Conservation (phyloP, 495 filamentous ascomycete genomes). For the Alectoria sarmentosa region DNA sequence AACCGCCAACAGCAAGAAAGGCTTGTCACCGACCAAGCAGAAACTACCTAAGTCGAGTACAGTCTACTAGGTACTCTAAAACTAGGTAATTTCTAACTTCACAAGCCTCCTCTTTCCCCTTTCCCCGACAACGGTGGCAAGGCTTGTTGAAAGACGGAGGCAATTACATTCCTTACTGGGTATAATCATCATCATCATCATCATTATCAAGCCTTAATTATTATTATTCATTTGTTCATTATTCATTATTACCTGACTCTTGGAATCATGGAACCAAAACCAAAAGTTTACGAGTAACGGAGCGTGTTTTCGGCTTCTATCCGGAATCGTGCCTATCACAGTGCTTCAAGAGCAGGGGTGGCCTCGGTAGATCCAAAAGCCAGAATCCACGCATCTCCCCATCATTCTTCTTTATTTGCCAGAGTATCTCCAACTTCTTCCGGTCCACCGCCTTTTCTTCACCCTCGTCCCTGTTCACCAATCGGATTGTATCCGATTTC, state of each 20-base stretch:
- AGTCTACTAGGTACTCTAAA: no score
- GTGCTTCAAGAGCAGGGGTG: neutral
- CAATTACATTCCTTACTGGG: no score
- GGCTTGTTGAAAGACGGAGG: neutral
- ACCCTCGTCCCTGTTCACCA: neutral
- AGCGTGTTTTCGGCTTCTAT: neutral
- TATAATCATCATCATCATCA: no score
- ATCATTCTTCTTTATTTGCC: neutral
- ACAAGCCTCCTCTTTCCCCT: neutral
- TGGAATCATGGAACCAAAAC: no score
- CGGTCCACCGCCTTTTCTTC: constrained; percentile 2
- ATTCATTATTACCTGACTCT: no score
- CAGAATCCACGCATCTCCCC: neutral
- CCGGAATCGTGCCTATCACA: constrained; percentile 7
- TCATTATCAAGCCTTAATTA: no score
- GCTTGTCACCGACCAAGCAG: neutral
- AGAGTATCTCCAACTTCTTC: neutral
- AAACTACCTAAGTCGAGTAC: no score
- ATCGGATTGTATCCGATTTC: neutral
- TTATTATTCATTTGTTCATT: no score
- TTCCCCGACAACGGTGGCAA: constrained; percentile 6
- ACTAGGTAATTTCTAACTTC: no score
- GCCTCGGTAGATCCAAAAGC: neutral
- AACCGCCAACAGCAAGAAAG: neutral
- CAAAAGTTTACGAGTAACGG: no score